Base-by-base conservation (phyloP, 345 rosid species). In the Aethionema arabicum region DNA sequence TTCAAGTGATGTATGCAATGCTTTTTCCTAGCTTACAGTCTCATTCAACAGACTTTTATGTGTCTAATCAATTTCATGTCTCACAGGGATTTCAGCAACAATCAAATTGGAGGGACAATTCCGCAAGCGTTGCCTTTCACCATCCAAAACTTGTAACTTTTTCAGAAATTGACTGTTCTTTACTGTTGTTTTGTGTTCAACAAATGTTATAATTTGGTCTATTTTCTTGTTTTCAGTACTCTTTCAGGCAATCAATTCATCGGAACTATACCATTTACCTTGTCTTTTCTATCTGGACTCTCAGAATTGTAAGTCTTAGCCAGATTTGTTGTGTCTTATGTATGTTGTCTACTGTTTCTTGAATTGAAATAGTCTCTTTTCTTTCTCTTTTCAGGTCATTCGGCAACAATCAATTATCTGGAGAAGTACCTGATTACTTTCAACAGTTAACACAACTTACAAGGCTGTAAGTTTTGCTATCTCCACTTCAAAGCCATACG, bases 41-140 rank as follows among this genome's bases (percentile, higher is more conserved):
- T 35, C 13, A 33, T 32, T 30, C 38, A 38, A 66, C 6, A 53
- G 32, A 40, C 31, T 32, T 44, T 29, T 16, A 63, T 11, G n/a
- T 21, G 8, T 10, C 16, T 14, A 2, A 21, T 21, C 27, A 21
- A 21, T 21, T 21, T 21, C 27, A 6, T 59, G 32, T 33, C 16
- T 56, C 61, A 61, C 90, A 93, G 99, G 73, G 97, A 87, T 81
- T 70, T 93, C 45, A 86, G 96, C 73, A 70, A 79, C 77, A 93
- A 93, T 72, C 88, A 76, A 57, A 85, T 93, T 12, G 83, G 86
- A 52, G 99, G 99, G 75, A 79, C 68, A 46, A 75, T 93, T 62
- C 99, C 97, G 4, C 76, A 74, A 47, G 76, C 63, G 67, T 71
- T 90, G 74, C 99, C 99, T 6, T 69, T 55, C 42, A 80, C 95